Evolutionary conservation across 345 rosid genomes (phyloP), one percentile per base, ranked within the genome.

Genomic region (Carallia brachiata): DNA sequence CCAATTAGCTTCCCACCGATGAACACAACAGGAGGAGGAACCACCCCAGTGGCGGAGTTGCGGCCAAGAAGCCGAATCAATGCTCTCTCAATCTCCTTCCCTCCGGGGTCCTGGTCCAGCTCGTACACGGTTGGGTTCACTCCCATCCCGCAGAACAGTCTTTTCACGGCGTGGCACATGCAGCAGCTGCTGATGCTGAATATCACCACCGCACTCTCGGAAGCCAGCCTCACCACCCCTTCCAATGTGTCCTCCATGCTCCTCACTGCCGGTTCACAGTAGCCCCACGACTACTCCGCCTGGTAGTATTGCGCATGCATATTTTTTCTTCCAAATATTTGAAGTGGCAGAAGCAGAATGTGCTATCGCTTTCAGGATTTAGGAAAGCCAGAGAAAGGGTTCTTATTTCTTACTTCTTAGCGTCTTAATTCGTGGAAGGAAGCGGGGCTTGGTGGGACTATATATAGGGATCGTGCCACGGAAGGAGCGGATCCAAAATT

Each of bases 121-220:
- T 89, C 93, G 59, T 80, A 78, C 10, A 87, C 89, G 0, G 84
- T 84, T 8, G 89, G 89, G 77, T 74, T 83, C 71, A 89, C 93
- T 0, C 93, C 93, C 93, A 89, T 80, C 60, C 91, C 90, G 40
- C 89, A 80, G 50, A 89, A 85, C 15, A 89, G 81, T 66, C 87
- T 73, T 82, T 89, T 87, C 76, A 87, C 89, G 0, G 93, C 89
- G 44, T 85, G 93, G 77, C 93, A 89, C 89, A 89, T 85, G 85
- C 88, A 86, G 61, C 90, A 86, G 56, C 85, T 76, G 61, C 88
- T 86, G 10, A 82, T n/a, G 61, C 89, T 88, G 73, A 86, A 86
- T 70, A 88, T 71, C 82, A 86, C 89, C 60, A 88, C 90, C 9
- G 93, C 90, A 27, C 93, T 86, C 83, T 70, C 87, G 0, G 87